These are phyloP conservation scores for Fusarium mexicanum DNA, from an alignment of 2,329 filamentous ascomycete species.

Conservation along the genomic window DNA sequence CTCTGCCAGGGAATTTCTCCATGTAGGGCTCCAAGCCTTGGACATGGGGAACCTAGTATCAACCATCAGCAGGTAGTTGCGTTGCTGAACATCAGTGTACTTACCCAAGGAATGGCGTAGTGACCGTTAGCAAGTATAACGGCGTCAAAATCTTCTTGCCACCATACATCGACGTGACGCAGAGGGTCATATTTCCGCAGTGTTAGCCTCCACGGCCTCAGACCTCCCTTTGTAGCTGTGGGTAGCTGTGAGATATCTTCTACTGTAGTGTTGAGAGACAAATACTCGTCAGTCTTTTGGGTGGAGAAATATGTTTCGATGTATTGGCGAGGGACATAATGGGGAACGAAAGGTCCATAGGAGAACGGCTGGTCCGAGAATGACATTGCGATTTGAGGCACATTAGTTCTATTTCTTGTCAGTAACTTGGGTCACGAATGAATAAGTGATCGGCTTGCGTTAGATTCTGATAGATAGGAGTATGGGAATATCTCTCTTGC, in stretches of 20 bases:
- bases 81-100: background rate
- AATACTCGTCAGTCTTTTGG: slow-evolving; percentile 57
- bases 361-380: slow-evolving; percentile 64
- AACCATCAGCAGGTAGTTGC: background rate
- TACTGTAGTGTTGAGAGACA: slow-evolving; percentile 62
- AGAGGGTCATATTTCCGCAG: slow-evolving; percentile 57
- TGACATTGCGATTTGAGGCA: slow-evolving; percentile 65
- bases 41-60: slow-evolving; percentile 55
- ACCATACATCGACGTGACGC: slow-evolving; percentile 60
- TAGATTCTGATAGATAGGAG: slow-evolving; percentile 61
- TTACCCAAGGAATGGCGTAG: slow-evolving; percentile 58
- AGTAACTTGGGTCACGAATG: accelerated
- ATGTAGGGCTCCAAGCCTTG: slow-evolving; percentile 54
- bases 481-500: slow-evolving; percentile 58
- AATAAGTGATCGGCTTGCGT: slow-evolving; percentile 52
- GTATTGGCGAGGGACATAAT: slow-evolving; percentile 64
- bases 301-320: slow-evolving; percentile 64
- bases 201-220: slow-evolving; percentile 57
- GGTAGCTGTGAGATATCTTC: slow-evolving; percentile 56
- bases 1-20: slow-evolving; percentile 50
- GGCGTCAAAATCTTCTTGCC: slow-evolving; percentile 61
- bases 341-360: slow-evolving; percentile 65
- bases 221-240: background rate
- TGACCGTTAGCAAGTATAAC: slow-evolving; percentile 56
- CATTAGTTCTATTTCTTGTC: slow-evolving; percentile 57